Conservation (phyloP, 371 early-diverging fungal species). For the Nematocida sp. region DNA sequence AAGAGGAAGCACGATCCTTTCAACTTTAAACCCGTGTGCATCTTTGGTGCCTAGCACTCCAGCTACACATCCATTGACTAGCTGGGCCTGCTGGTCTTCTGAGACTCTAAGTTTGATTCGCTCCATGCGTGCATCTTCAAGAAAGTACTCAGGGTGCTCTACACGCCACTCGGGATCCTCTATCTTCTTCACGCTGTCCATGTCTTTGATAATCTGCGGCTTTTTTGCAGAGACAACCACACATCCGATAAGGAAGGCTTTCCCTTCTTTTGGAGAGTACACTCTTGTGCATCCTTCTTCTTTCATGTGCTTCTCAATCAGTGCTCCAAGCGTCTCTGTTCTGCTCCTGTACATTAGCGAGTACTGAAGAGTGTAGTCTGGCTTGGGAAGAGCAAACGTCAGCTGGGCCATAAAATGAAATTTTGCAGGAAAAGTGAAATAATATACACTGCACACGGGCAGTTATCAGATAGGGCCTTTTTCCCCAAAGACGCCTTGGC, state of each 20-base stretch:
- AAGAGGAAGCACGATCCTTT: not conserved
- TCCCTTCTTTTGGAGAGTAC: not conserved
- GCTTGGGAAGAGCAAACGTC: not conserved
- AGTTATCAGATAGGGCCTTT: too few species aligned
- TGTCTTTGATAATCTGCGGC: not conserved
- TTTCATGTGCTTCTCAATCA: not conserved
- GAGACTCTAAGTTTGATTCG: not conserved
- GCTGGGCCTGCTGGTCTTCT: not conserved
- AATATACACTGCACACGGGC: too few species aligned
- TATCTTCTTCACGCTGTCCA: not conserved
- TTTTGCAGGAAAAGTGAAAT: not conserved
- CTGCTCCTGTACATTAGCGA: conserved; percentile 11
- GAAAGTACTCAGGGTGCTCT: conserved; percentile 1
- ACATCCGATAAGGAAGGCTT: not conserved
- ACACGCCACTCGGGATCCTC: not conserved
- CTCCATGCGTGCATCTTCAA: not conserved
- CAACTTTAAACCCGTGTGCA: not conserved
- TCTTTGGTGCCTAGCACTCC: conserved; percentile 12
- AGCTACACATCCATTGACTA: conserved; percentile 7
- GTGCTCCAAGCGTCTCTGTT: not conserved
- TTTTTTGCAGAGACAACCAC: not conserved
- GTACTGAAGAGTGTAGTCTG: conserved; percentile 1
- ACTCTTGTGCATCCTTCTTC: not conserved
- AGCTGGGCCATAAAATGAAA: not conserved
- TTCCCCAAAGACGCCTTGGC: too few species aligned